Conservation (phyloP, 768 basidiomycete species). For the Termitomyces sp. region DNA sequence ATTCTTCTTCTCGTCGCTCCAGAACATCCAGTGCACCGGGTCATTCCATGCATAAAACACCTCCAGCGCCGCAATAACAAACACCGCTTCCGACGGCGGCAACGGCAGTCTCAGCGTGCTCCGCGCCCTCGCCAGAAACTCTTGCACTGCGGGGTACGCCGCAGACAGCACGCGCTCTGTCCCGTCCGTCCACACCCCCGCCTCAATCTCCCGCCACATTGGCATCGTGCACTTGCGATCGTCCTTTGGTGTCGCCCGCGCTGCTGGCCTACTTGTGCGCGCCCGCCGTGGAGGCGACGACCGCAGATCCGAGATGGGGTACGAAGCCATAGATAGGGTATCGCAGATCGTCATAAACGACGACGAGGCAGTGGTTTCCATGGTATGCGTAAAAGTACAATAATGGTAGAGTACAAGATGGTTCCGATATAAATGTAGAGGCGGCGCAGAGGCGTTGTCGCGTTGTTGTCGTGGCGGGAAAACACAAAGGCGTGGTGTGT, state of each 20-base stretch:
- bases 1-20: conserved; percentile 46
- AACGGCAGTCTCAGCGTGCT: conserved; percentile 32
- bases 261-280: conserved; percentile 8
- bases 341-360: too few relatives aligned
- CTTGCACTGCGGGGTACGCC: conserved; percentile 42
- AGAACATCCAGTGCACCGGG: conserved; percentile 61
- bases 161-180: conserved; percentile 36
- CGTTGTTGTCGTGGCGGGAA: conserved; percentile 3
- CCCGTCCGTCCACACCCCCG: conserved; percentile 36
- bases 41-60: conserved; percentile 51
- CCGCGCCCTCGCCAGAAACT: conserved; percentile 41
- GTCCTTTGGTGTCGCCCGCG: conserved; percentile 11
- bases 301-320: conserved; percentile 34
- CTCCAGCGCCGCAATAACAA: conserved; percentile 56
- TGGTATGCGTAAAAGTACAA: neutral
- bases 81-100: conserved; percentile 37
- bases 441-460: conserved; percentile 3
- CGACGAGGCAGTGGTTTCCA: neutral
- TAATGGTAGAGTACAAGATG: too few relatives aligned
- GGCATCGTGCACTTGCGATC: conserved; percentile 21
- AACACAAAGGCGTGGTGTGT: neutral
- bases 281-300: conserved; percentile 15
- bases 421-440: neutral
- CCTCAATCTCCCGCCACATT: conserved; percentile 23
- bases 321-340: conserved; percentile 20